Conservation (phyloP, 2,329 filamentous ascomycete species). For the Cadophora sp. region DNA sequence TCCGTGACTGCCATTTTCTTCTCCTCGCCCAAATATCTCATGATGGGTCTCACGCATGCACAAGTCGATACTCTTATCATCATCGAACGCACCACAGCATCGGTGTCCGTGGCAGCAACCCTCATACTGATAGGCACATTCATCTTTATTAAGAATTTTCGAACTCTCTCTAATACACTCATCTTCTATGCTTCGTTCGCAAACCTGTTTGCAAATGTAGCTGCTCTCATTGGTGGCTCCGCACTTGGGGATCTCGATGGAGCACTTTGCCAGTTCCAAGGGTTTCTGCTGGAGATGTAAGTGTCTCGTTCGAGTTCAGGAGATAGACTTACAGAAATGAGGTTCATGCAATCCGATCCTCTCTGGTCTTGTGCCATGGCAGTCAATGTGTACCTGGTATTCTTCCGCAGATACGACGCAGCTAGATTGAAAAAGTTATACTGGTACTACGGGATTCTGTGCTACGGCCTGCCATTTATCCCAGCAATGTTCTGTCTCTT, state of each 20-base stretch:
- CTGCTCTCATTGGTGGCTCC: conserved; percentile 60
- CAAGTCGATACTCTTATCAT: conserved; percentile 63
- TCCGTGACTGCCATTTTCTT: neutral
- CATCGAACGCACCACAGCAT: conserved; percentile 73
- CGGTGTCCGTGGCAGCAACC: conserved; percentile 73
- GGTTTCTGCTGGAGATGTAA: conserved; percentile 80
- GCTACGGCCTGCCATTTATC: conserved; percentile 63
- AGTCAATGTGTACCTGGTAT: conserved; percentile 65
- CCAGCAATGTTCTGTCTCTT: conserved; percentile 62
- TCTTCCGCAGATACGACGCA: conserved; percentile 61
- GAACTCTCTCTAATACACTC: conserved; percentile 78
- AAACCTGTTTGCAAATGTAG: conserved; percentile 64
- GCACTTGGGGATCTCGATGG: conserved; percentile 43
- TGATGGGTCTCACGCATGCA: neutral
- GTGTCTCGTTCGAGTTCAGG: conserved; percentile 48
- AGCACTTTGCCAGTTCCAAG: conserved; percentile 71
- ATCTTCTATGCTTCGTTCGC: conserved; percentile 67
- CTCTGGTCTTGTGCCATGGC: conserved; percentile 67
- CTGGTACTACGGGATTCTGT: conserved; percentile 59
- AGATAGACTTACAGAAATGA: conserved; percentile 63
- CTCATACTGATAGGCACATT: conserved; percentile 77
- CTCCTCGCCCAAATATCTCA: neutral
- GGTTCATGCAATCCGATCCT: conserved; percentile 59
- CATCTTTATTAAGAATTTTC: conserved; percentile 69
- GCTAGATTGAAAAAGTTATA: conserved; percentile 58